Base-by-base conservation (phyloP, 495 filamentous ascomycete genomes). In the Bacidia rubella region DNA sequence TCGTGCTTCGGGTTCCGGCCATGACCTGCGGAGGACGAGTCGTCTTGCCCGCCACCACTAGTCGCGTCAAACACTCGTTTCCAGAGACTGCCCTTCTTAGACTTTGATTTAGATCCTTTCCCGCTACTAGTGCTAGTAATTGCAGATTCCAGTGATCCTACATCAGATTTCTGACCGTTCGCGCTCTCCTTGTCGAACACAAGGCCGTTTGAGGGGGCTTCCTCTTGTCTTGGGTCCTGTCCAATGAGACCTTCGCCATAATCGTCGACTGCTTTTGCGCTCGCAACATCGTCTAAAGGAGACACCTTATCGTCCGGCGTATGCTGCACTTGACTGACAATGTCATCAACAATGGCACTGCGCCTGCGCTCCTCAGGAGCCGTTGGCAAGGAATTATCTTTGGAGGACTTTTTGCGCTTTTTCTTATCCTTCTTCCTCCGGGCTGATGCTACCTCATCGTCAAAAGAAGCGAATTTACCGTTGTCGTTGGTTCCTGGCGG, bases 401-500 rank as follows among this genome's bases (percentile, higher is more conserved):
- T 49, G 24, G 26, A 52, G 15, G 25, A 20, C 42, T 50, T 56
- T 12, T 53, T 44, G 17, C 47, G 44, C 22, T 22, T 59, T 19
- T 47, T 59, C n/a, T 49, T 44, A 29, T 59, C 53, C 29, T 40
- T 49, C 15, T 19, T 41, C 11, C 22, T 25, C 15, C 17, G 41
- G 38, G 38, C 10, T 12, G 35, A 17, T 55, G 56, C 27, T 21
- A 62, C 61, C 22, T 52, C 63, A 2, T 56, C 53, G 9, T 68
- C 65, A 46, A 74, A 74, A 12, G 62, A 66, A 50, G 68, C 71
- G 17, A 70, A 70, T 69, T 72, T 70, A 20, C 61, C 44, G 19
- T 24, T 40, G 23, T 76, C 73, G 46, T 78, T 75, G 1, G 80
- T 77, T 7, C 74, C 72, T 4, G 80, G 80, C 2, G 81, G 81